Evolutionary conservation across 805 yeast genomes (phyloP), one percentile per base, ranked within the genome.

Genomic region (Candida coleopterorum): DNA sequence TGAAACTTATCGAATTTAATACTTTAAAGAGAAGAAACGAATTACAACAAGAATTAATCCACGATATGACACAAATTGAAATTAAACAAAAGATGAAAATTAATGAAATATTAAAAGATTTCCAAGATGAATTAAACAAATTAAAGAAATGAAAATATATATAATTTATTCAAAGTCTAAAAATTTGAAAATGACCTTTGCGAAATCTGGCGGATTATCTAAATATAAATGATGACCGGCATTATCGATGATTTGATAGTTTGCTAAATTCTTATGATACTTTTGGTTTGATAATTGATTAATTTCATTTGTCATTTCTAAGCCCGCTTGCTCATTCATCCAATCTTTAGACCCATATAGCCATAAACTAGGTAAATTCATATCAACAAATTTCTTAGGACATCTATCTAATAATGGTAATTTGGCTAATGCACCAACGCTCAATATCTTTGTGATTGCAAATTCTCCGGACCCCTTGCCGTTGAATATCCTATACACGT

Each of bases 311-410:
- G 63, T 68, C 36, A 55, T 61, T 25, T 68, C 60, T 26, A 61
- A 52, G 2, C 87, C 87, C 9, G 81, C 83, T 31, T 64, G 68
- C 36, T 67, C 73, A 42, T 75, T 74, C 86, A 80, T 80, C 87
- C 87, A 80, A 53, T 80, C 87, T 25, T 56, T 60, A 41, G 79
- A 85, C 8, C 87, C 87, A 47, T 80, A 80, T 17, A 79, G 43
- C 80, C 83, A 77, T 21, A 77, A 53, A 1, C 77, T 64, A 3
- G 77, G 77, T 11, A 74, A 44, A 41, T 49, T 34, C 68, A 55
- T 32, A 45, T 59, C 11, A 65, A 77, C 46, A 69, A 55, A 57
- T 40, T 44, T 50, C 27, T 55, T 50, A 1, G 73, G 73, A 34
- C 67, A 54, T 46, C 85, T 64, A 43, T 74, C 79, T 22, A 74